Base-by-base conservation (phyloP, 2,329 filamentous ascomycete genomes). In the Diplodia mutila region DNA sequence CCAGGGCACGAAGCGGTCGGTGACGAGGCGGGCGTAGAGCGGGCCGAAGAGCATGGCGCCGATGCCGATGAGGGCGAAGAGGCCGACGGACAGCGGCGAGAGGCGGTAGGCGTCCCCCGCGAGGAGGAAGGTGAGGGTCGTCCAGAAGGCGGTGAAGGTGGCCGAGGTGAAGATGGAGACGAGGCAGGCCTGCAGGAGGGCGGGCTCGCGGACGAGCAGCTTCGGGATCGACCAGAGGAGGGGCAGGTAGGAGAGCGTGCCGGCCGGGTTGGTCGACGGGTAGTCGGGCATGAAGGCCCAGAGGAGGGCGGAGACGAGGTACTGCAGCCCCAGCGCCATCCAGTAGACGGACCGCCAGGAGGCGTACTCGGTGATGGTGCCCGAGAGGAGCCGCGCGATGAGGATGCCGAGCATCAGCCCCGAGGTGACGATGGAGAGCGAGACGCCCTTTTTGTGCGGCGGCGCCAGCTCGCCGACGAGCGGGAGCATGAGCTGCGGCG, bases 231-330 rank as follows among this genome's bases (percentile, higher is more conserved):
- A 86, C 76, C 83, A 85, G 3, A 94, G 82, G 70, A 91, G 87
- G 1, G 81, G 80, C 69, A 87, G 84, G 75, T 94, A 94, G 69
- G 86, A 87, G 16, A 90, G 77, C 5, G 34, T 25, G 0, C 87
- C 86, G 1, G 81, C 79, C 0, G 87, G 88, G 74, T 93, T 94
- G 4, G 90, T 90, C 1, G 86, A 85, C 0, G 91, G 92, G 71
- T 95, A 95, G 75, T 94, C 91, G 0, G 91, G 91, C 89, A 95
- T 90, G 77, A 89, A 91, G 53, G 88, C 75, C 81, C 87, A 94
- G 6, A 94, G 85, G 0, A 89, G 78, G 7, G 81, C 70, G 67
- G 90, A 85, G 69, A 94, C 89, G 9, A 87, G 74, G 72, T 87
- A 89, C 77, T 95, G 92, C 0, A 91, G 80, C 0, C 84, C 91